Base-by-base conservation (phyloP, 2,329 filamentous ascomycete species). In the Alternaria atra region DNA sequence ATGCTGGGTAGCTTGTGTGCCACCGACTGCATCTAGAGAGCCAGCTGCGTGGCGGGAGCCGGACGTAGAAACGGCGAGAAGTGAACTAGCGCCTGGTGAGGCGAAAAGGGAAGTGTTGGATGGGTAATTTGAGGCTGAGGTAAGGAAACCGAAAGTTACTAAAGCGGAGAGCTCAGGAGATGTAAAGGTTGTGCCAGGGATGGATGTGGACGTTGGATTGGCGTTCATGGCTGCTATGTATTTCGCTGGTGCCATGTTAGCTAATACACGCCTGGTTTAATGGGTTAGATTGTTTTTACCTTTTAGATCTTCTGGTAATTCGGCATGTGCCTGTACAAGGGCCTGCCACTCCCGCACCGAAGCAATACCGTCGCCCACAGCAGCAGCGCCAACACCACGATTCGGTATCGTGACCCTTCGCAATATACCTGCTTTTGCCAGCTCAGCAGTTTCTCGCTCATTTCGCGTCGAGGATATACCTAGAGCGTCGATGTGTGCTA, bases 1-100 rank as follows among this genome's bases (percentile, higher is more conserved):
- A 84, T 84, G 71, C n/a, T 90, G 86, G 5, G 92, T 80, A 2
- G 87, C 89, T 20, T 86, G 86, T n/a, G 82, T 79, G 5, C 90
- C 90, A 1, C 91, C 91, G 0, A 93, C 87, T 1, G 91, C 90
- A 6, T 83, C 89, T 2, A 90, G 71, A 3, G 88, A 89, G 13
- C 91, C 91, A 1, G 91, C 90, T 5, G 90, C 87, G 23, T 89
- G 88, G 63, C 82, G 84, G 2, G 88, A 87, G 15, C 80, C 81
- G 23, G 91, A 86, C 27, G 83, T 84, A 37, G 89, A 85, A 9
- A 93, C 81, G 4, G 87, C 88, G 25, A 86, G 84, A 37, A 89
- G 79, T 4, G 78, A 77, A 6, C 77, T 77, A 9, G 79, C 72
- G 9, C 78, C 77, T 1, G 81, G 80, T 3, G 77, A 76, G 13